These are phyloP conservation scores for Singerocomus rubriflavus DNA, from an alignment of 1,284 basidiomycete species.

Conservation along the genomic window DNA sequence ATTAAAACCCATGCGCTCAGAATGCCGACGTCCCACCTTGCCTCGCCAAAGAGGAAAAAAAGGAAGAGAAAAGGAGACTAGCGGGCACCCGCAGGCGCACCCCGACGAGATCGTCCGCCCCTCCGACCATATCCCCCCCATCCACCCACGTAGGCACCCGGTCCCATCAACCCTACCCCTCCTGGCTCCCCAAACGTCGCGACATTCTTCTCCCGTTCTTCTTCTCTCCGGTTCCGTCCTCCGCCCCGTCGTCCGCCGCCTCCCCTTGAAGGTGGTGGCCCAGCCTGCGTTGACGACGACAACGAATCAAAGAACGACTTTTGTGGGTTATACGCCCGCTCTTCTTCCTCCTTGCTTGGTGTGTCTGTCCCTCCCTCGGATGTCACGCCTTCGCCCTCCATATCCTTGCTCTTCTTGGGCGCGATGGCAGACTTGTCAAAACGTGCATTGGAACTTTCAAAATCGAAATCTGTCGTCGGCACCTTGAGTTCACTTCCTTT, in stretches of 20 bases:
- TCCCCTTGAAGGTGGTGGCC: conserved; percentile 37
- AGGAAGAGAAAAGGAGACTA: conserved; percentile 6
- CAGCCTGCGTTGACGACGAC: conserved; percentile 50
- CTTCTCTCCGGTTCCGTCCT: conserved; percentile 67
- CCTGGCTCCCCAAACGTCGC: conserved; percentile 82
- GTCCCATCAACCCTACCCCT: conserved; percentile 68
- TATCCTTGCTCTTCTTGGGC: conserved; percentile 33
- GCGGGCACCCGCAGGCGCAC: conserved; percentile 29
- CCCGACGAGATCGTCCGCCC: conserved; percentile 42
- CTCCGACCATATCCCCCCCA: conserved; percentile 51
- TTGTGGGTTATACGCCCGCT: conserved; percentile 64
- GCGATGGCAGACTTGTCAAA: conserved; percentile 69
- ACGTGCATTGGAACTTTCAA: conserved; percentile 65
- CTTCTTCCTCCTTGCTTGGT: conserved; percentile 28
- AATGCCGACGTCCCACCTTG: neutral
- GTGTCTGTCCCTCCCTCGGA: conserved; percentile 15
- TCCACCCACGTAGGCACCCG: conserved; percentile 53
- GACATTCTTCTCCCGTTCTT: conserved; percentile 75
- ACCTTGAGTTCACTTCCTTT: conserved; percentile 46
- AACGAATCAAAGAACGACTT: conserved; percentile 78
- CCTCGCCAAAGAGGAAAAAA: neutral
- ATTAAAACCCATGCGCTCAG: neutral
- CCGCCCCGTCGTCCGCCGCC: conserved; percentile 47
- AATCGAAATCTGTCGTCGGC: conserved; percentile 75
- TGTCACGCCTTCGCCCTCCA: conserved; percentile 23